Base-by-base conservation (phyloP, 495 filamentous ascomycete genomes). In the Aspergillus asperescens region DNA sequence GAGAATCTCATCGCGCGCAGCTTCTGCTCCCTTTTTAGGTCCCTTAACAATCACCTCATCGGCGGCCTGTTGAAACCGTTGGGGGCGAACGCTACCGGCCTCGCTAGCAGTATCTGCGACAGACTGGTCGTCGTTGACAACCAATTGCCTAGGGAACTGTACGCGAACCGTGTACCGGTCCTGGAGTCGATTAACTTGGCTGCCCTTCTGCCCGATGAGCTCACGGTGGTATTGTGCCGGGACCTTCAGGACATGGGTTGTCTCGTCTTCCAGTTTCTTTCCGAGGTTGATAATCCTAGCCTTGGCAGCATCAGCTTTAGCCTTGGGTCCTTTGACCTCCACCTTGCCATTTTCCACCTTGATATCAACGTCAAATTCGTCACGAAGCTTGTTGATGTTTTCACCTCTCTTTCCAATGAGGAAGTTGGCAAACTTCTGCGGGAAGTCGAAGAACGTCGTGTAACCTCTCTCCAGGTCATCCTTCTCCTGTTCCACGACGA, bases 331-430 rank as follows among this genome's bases (percentile, higher is more conserved):
- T 65, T 85, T 85, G 60, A 87, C 75, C 55, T 84, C 81, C 27
- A 86, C 81, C 68, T 82, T 84, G 57, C 83, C 83, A 41, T 85
- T 81, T 52, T 82, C 76, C 28, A 97, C 82, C 63, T 94, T 88
- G 59, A 99, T 96, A 38, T 97, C 93, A 27, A 99, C 94, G 64
- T 97, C 94, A 59, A 94, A 95, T 64, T 93, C 89, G 27, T 97
- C 93, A 15, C 90, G 87, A n/a, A 96, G 76, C 63, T 94, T 91
- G 54, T 88, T 89, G 71, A 97, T 93, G 67, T 92, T 92, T 71
- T 90, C 90, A 20, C 93, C 93, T 32, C 83, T 82, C 65, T 87
- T 89, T 51, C 93, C 93, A 57, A 99, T 96, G 15, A 99, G 77
- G 65, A 90, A 84, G 62, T 94, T 94, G 50, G 90, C 89, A 56